Evolutionary conservation across 2,329 filamentous ascomycete species (phyloP).

Genomic region (Venturia asperata): DNA sequence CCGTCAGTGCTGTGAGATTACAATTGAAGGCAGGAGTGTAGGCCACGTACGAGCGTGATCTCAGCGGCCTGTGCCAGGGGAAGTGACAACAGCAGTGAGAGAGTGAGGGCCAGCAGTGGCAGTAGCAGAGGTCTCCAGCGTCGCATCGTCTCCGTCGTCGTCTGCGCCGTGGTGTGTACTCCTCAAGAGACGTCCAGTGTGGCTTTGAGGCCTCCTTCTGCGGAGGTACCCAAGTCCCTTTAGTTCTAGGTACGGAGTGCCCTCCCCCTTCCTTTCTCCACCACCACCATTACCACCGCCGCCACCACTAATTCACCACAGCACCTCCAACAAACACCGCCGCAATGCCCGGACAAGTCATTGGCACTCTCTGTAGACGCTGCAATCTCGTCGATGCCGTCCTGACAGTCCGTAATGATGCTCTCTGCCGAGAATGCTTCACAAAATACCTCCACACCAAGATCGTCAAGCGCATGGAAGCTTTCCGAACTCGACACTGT

Average conservation of each 20-base stretch:
- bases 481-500: constrained; percentile 49
- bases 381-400: constrained; percentile 47
- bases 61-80: constrained; percentile 32
- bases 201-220: not conserved
- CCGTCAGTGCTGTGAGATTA: not conserved
- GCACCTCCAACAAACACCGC: not conserved
- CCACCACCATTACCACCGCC: not conserved
- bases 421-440: constrained; percentile 70
- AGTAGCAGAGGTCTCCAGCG: constrained; percentile 27
- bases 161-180: not conserved
- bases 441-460: constrained; percentile 70
- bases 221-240: too few relatives aligned
- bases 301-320: not conserved
- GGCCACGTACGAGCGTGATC: constrained; percentile 28
- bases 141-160: constrained; percentile 27
- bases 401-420: constrained; percentile 51
- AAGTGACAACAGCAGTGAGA: not conserved
- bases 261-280: too few relatives aligned
- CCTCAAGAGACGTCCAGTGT: not conserved
- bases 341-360: constrained; percentile 5
- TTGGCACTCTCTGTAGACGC: constrained; percentile 43
- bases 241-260: too few relatives aligned
- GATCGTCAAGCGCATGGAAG: constrained; percentile 67
- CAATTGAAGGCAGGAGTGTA: not conserved
- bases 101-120: constrained; percentile 26